Base-by-base conservation (phyloP, 164 flowering plant species). In the Aristolochia californica region DNA sequence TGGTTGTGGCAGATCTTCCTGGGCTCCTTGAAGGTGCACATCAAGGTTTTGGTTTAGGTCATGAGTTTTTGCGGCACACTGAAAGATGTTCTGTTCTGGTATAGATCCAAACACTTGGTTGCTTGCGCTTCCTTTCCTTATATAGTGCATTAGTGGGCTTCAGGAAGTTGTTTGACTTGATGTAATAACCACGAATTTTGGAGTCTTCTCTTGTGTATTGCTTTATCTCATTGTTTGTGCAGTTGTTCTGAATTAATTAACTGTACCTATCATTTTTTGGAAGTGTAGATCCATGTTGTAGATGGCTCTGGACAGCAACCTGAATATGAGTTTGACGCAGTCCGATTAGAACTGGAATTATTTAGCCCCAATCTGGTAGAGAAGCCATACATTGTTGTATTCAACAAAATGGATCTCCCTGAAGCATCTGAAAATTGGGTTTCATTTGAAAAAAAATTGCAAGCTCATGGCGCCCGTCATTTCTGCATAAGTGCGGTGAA, bases 11-110 rank as follows among this genome's bases (percentile, higher is more conserved):
- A 55, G 97, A 89, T 80, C 64, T 93, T 20, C 99, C 99, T 12
- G 97, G 99, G 54, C 77, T 93, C 65, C 95, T 93, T 65, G 97
- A 93, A 85, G 99, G 99, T 57, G 99, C 99, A 49, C 97, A 87
- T 66, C 69, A 80, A 59, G 99, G 99, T 61, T 93, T 83, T 69
- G 99, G 99, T 56, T 78, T 93, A 56, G 99, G 97, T 27, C 97
- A 89, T 69, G 96, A 89, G 67, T 93, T 93, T 73, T 82, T 93
- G 44, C 77, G 95, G 57, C 99, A 93, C 71, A 81, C 86, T 48
- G 99, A 93, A 67, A 83, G 99, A 66, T 93, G 99, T 75, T 83
- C 96, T 62, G 79, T 86, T 38, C 84, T 93, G 99, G 97, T 93
- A 88, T 21, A 53, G 43, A 14, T 13, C 16, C 5, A 22, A 23